Evolutionary conservation across 2,329 filamentous ascomycete species (phyloP).

Genomic region (Alternaria gansuensis): DNA sequence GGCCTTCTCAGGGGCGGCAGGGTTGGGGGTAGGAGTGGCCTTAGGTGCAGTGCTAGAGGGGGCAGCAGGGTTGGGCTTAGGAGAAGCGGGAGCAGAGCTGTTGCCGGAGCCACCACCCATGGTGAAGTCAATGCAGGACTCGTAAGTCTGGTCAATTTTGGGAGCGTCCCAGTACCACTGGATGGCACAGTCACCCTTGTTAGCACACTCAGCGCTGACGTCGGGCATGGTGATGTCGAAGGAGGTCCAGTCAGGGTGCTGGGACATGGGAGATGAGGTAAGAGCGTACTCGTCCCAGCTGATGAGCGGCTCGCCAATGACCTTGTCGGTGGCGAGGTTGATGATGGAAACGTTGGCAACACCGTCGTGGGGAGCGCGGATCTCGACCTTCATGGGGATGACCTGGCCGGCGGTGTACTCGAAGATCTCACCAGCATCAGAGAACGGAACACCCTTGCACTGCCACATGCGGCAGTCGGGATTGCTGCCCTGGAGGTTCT

Average conservation of each 20-base stretch:
- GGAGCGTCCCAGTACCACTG: conserved; percentile 71
- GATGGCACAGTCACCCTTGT: conserved; percentile 63
- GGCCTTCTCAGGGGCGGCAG: conserved; percentile 20
- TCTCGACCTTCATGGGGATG: conserved; percentile 58
- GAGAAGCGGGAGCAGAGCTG: conserved; percentile 18
- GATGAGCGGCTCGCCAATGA: conserved; percentile 64
- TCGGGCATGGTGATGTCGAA: conserved; percentile 66
- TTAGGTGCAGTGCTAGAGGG: conserved; percentile 24
- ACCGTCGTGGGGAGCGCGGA: conserved; percentile 64
- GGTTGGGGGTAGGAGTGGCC: conserved; percentile 14
- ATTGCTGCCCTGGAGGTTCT: conserved; percentile 57
- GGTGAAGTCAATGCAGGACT: conserved; percentile 69
- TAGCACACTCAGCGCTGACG: conserved; percentile 58
- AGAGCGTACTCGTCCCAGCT: conserved; percentile 66
- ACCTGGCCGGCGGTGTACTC: conserved; percentile 61
- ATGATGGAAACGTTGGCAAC: conserved; percentile 68
- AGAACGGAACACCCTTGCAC: conserved; percentile 67
- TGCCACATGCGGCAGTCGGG: conserved; percentile 64
- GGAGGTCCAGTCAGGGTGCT: conserved; percentile 55
- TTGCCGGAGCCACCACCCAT: conserved; percentile 47
- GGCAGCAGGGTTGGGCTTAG: conserved; percentile 23
- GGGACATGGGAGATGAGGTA: conserved; percentile 54
- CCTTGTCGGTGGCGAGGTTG: conserved; percentile 61
- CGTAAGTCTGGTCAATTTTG: conserved; percentile 68
- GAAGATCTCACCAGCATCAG: conserved; percentile 62